Percentiles rank a stretch among this genome's conserved stretches.
Conservation (phyloP, 2,329 filamentous ascomycete genomes). For the Sporothrix brunneoviolacea region DNA sequence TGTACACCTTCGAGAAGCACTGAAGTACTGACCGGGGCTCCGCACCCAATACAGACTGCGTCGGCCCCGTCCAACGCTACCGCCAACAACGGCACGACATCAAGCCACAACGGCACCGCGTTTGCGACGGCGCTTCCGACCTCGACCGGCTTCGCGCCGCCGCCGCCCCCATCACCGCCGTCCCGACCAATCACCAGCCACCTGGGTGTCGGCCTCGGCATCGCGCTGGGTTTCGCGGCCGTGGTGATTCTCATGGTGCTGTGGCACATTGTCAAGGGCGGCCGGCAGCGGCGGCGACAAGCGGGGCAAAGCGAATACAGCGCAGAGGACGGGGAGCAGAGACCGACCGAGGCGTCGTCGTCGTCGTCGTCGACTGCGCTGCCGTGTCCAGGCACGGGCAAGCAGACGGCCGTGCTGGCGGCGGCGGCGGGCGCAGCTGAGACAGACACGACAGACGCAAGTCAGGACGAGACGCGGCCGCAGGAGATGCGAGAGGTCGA, state of each 20-base stretch:
- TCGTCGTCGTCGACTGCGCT: too few species aligned
- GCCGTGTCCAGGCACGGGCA: background rate
- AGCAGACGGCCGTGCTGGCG: background rate
- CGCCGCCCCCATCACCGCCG: background rate
- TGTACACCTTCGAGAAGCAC: too few species aligned
- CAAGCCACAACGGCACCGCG: too few species aligned
- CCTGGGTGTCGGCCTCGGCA: background rate
- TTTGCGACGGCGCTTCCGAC: too few species aligned
- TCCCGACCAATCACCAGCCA: background rate
- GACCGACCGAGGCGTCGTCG: too few species aligned
- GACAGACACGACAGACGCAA: background rate
- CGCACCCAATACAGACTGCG: too few species aligned
- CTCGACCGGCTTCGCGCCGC: too few species aligned
- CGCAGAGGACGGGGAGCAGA: background rate
- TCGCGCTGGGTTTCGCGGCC: conserved; percentile 1
- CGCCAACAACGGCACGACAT: too few species aligned
- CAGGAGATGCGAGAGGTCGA: background rate
- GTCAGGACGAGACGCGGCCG: too few species aligned
- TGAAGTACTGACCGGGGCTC: too few species aligned
- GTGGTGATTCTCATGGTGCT: background rate
- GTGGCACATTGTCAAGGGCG: background rate
- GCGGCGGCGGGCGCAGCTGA: too few species aligned
- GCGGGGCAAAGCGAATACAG: background rate
- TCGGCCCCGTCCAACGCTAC: too few species aligned
- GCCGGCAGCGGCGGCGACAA: background rate